Conservation (phyloP, 768 basidiomycete genomes). For the Mycena sanguinolenta region DNA sequence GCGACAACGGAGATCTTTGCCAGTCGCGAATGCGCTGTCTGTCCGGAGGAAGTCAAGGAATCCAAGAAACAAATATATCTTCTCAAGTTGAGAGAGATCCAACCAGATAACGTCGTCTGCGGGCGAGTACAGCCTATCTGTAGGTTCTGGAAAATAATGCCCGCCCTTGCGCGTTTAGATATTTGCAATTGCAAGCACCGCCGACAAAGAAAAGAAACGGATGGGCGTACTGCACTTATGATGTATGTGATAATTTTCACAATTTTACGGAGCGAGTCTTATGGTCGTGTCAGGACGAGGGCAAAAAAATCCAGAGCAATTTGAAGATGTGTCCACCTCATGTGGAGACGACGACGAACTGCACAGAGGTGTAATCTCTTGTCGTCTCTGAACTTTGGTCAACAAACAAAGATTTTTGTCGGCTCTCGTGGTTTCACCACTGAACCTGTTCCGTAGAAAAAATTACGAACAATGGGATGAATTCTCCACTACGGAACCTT, state of each 20-base stretch:
- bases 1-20: not conserved
- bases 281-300: not conserved
- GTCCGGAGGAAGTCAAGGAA: not conserved
- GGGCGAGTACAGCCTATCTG: slow-evolving; percentile 4
- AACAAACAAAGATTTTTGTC: too few species aligned
- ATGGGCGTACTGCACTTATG: slow-evolving; percentile 2
- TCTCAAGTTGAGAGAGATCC: not conserved
- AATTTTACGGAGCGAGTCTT: not conserved
- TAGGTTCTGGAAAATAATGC: too few species aligned
- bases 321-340: not conserved
- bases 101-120: slow-evolving; percentile 1
- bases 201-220: not conserved
- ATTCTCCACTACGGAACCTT: too few species aligned
- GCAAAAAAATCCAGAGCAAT: not conserved
- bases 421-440: too few species aligned
- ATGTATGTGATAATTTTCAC: not conserved
- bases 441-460: too few species aligned
- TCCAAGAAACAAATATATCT: not conserved
- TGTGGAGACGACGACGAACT: not conserved
- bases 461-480: too few species aligned
- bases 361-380: not conserved
- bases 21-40: slow-evolving; percentile 1
- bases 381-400: too few species aligned
- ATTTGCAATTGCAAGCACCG: not conserved
- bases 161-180: too few species aligned